These are phyloP conservation scores for Pichia membranifaciens DNA, from an alignment of 805 yeast genomes.

Conservation along the genomic window DNA sequence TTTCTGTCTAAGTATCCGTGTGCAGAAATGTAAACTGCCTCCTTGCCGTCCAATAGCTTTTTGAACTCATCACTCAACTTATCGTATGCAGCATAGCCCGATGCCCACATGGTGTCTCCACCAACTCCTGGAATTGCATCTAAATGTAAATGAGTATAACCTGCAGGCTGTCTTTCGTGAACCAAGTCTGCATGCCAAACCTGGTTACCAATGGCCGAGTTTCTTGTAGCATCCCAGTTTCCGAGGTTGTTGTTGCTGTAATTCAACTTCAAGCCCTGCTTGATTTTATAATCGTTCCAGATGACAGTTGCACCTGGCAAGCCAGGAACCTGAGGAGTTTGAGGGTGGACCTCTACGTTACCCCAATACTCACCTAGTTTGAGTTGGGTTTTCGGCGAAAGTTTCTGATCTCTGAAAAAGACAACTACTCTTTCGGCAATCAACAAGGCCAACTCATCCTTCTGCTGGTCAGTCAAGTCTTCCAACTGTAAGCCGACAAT, in stretches of 20 bases:
- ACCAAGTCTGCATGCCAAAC: conserved; percentile 47
- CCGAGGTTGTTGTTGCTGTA: conserved; percentile 18
- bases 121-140: conserved; percentile 47
- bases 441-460: conserved; percentile 42
- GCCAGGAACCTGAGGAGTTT: conserved; percentile 32
- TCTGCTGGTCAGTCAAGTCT: conserved; percentile 38
- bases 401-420: conserved; percentile 44
- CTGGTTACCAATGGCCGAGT: conserved; percentile 19
- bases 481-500: conserved; percentile 41
- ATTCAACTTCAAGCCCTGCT: conserved; percentile 19
- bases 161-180: conserved; percentile 54
- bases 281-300: conserved; percentile 35
- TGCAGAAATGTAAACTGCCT: conserved; percentile 38
- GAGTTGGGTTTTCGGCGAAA: conserved; percentile 38
- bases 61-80: conserved; percentile 47
- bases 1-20: conserved; percentile 35
- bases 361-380: conserved; percentile 43
- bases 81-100: conserved; percentile 56
- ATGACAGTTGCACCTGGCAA: conserved; percentile 36
- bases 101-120: conserved; percentile 51
- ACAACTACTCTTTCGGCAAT: conserved; percentile 46
- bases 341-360: conserved; percentile 37
- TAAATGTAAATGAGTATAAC: conserved; percentile 47
- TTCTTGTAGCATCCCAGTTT: conserved; percentile 16
- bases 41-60: conserved; percentile 46